Evolutionary conservation across 2,329 filamentous ascomycete genomes (phyloP), one percentile per base, ranked within the genome.

Genomic region (Incumbomyces delicatus): DNA sequence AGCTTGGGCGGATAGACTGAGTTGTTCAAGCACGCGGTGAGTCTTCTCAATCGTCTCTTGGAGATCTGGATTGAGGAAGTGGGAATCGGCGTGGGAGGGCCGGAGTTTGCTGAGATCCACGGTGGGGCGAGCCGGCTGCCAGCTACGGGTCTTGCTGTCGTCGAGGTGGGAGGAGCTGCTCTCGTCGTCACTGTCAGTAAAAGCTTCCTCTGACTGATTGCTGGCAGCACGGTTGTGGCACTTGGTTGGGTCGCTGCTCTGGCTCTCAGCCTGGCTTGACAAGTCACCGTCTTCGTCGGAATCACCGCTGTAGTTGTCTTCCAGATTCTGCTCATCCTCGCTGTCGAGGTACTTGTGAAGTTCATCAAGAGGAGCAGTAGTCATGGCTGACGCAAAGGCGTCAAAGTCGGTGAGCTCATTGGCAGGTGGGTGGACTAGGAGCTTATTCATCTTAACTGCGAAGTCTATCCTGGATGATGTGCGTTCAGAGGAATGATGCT

Each of bases 1-100:
- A 8, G 49, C 48, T 29, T 57, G 46, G 6, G 54, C 53, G 7
- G 50, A 36, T 14, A 57, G 46, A 17, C 49, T 53, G 3, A 45
- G 33, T 32, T 38, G 32, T 14, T 30, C 42, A 12, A 45, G 42
- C 5, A 38, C 12, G 11, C 14, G 13, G 11, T 45, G 32, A 12
- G 42, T 45, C 34, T 30, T 27, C 17, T 37, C 13, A 16, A 45
- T 38, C 7, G 14, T 37, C 10, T 17, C 8, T 17, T 38, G 33
- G 12, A 45, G 33, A 5, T 38, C 17, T 16, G 42, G 42, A 13
- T 45, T 20, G 34, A 37, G 18, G 27, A 20, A 22, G 34, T 30
- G 33, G 12, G 42, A 45, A 2, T n/a, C 14, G 12, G 33, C 17
- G 22, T 32, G 40, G 17, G 30, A 3, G 13, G 8, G 27, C 7